Evolutionary conservation across 2,329 filamentous ascomycete genomes (phyloP).

Genomic region (Calonectria pseudoreteaudii): DNA sequence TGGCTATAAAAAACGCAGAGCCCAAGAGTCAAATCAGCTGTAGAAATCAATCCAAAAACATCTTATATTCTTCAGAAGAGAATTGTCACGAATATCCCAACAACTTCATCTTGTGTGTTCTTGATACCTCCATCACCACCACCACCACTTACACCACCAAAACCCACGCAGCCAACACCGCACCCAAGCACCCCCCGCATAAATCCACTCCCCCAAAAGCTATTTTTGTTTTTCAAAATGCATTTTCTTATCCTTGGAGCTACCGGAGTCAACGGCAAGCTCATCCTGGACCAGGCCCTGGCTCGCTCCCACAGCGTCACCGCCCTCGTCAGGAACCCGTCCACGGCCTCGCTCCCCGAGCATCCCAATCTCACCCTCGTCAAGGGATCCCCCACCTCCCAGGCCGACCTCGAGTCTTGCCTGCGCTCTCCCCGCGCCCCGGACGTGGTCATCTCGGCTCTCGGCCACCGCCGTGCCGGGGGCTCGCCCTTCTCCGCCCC

Average conservation of each 20-base stretch:
- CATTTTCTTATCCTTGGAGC: constrained; percentile 61
- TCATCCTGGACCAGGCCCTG: constrained; percentile 55
- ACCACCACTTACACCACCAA: neutral
- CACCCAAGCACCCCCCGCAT: neutral
- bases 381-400: constrained; percentile 51
- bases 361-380: constrained; percentile 52
- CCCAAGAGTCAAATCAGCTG: neutral
- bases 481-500: constrained; percentile 61
- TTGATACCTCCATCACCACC: neutral
- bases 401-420: constrained; percentile 51
- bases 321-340: constrained; percentile 56
- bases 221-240: constrained; percentile 42
- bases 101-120: neutral
- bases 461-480: constrained; percentile 58
- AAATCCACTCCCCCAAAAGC: neutral
- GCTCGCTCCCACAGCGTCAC: constrained; percentile 55
- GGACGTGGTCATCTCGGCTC: constrained; percentile 59
- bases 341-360: constrained; percentile 45
- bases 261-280: constrained; percentile 59
- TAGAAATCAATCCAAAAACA: neutral
- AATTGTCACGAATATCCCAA: neutral
- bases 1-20: constrained; percentile 21
- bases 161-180: neutral
- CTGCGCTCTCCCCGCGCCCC: constrained; percentile 42
- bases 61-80: neutral